phyloP scores from a whole-genome alignment of 2,329 filamentous ascomycete species.

The Penicillium frequentans region DNA sequence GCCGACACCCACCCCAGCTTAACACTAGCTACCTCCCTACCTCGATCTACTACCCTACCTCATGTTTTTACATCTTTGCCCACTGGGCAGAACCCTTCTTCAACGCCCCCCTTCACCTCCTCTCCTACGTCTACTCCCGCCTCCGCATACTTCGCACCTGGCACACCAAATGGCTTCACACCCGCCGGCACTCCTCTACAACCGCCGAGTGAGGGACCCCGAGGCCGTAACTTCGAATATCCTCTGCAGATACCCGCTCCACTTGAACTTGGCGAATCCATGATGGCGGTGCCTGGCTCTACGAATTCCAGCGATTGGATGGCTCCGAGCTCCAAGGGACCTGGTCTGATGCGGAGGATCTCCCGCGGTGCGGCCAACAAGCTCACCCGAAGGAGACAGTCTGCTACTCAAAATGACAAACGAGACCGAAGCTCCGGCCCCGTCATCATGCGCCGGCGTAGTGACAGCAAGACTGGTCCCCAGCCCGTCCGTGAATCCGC shows the following conservation, averaged over 20 bases:
- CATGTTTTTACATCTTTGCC: slow-evolving; percentile 37
- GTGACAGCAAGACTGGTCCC: slow-evolving; percentile 79
- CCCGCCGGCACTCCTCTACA: slow-evolving; percentile 38
- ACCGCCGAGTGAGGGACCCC: slow-evolving; percentile 33
- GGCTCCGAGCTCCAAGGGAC: slow-evolving; percentile 53
- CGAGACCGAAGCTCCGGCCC: slow-evolving; percentile 88
- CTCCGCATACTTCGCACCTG: slow-evolving; percentile 27
- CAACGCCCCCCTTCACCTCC: slow-evolving; percentile 30
- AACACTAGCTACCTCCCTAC: slow-evolving; percentile 33
- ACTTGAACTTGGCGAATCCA: slow-evolving; percentile 73
- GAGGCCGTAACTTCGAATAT: slow-evolving; percentile 28
- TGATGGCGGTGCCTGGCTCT: slow-evolving; percentile 51
- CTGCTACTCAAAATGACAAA: slow-evolving; percentile 72
- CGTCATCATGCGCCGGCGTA: slow-evolving; percentile 80
- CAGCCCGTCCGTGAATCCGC: slow-evolving; percentile 53
- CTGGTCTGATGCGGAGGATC: slow-evolving; percentile 75
- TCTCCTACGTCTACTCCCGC: slow-evolving; percentile 31
- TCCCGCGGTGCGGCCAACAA: slow-evolving; percentile 76
- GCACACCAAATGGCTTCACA: slow-evolving; percentile 35
- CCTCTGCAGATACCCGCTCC: slow-evolving; percentile 47
- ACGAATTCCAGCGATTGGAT: slow-evolving; percentile 62
- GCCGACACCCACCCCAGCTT: slow-evolving; percentile 38
- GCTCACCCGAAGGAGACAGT: slow-evolving; percentile 70
- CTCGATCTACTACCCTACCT: slow-evolving; percentile 34
- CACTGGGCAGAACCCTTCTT: slow-evolving; percentile 25